Base-by-base conservation (phyloP, 768 basidiomycete species). In the Pulveroboletus sp. region DNA sequence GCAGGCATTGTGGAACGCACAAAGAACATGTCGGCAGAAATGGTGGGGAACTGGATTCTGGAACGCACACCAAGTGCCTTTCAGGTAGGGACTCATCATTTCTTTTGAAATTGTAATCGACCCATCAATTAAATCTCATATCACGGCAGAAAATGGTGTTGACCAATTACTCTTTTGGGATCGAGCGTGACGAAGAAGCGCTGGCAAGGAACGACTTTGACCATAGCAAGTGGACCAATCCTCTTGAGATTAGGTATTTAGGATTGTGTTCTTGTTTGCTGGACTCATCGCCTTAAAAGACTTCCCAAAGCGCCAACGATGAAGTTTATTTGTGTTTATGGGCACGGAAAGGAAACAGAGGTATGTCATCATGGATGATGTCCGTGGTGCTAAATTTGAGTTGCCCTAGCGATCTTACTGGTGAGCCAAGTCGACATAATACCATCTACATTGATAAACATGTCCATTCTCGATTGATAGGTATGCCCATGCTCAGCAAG, bases 311-410 rank as follows among this genome's bases (percentile, higher is more conserved):
- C 96, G 0, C 93, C 95, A 1, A 87, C 85, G 5, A 87, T 96
- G 84, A 90, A 86, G 62, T 84, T 95, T 24, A 89, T 85, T 65
- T 97, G 94, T 55, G 80, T 93, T 3, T 97, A 98, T 70, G 95
- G 95, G 0, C 86, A 91, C 57, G 95, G 95, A 17, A 97, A 97
- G 63, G 89, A 93, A 59, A 99, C 93, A 0, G 93, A 96, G 78
- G 89, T 83, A 32, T 55, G 77, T 45, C 49, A 34, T 49, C 43
- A 39, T 52, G 48, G n/a, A 16, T 14, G 8, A 29, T 39, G 37
- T 13, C 17, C n/a, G 26, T 22, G 20, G 31, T 41, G 38, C 32
- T 29, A 42, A 32, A 49, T 20, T 20, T 11, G n/a, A 16, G 16
- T 32, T 45, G 26, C 48, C 43, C 17, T 57, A 90, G 86, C 78